Conservation (phyloP, 305 asterid genomes). For the Rubia peregrina region DNA sequence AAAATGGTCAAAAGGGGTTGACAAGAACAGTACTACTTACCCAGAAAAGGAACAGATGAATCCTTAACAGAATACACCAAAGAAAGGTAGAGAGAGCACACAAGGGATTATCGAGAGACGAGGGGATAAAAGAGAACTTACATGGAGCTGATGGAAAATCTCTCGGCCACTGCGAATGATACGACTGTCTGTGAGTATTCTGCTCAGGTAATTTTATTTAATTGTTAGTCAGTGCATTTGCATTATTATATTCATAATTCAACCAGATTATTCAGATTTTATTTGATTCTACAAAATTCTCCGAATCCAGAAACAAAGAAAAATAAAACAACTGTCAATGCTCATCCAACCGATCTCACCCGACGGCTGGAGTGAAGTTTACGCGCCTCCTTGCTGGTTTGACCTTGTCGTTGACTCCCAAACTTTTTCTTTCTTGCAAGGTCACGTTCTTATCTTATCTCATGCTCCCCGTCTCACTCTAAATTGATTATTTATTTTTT, state of each 20-base stretch:
- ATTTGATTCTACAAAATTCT: slow-evolving; percentile 7
- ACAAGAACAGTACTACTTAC: neutral
- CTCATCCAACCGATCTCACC: neutral
- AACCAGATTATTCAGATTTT: neutral
- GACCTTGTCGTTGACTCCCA: neutral
- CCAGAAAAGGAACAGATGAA: neutral
- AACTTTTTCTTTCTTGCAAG: neutral
- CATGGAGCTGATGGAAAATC: neutral
- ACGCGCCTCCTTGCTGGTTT: neutral
- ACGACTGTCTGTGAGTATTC: slow-evolving; percentile 7
- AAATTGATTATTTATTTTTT: no score
- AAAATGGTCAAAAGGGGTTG: slow-evolving; percentile 1
- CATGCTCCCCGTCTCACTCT: no score
- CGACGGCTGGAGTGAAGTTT: neutral
- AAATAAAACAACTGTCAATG: neutral
- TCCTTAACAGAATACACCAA: neutral
- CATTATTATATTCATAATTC: neutral
- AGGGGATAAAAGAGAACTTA: neutral
- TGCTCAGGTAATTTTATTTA: neutral
- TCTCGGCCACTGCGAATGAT: slow-evolving; percentile 1
- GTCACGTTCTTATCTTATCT: no score
- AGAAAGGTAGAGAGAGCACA: neutral
- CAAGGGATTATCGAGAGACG: neutral
- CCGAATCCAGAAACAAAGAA: neutral
- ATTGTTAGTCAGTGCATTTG: neutral